Evolutionary conservation across 1,139 yeast genomes (phyloP), one percentile per base, ranked within the genome.

Genomic region (Geotrichum bryndzae): DNA sequence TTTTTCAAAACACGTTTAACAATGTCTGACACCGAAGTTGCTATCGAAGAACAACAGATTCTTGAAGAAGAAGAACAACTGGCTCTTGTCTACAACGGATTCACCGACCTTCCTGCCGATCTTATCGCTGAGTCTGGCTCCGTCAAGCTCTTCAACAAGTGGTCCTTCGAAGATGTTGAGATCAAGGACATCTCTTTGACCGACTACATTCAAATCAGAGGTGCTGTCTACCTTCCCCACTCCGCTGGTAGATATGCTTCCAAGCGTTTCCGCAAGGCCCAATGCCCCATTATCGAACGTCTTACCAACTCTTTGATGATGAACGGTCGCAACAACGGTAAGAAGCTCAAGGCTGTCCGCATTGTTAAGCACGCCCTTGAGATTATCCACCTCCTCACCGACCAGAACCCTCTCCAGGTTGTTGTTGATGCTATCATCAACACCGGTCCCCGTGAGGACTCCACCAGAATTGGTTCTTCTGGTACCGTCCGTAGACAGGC

Each of bases 311-410:
- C 99, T 70, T 86, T 94, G 80, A 95, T 95, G 99, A 95, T 95
- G 99, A 91, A 95, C 88, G 99, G 99, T 85, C 94, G 99, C 87
- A 94, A 94, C 95, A 94, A 95, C 88, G 99, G 99, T 88, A 94
- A 94, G 88, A 94, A 94, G 86, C 90, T 95, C 82, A 92, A 94
- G 90, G 99, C 99, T 76, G 98, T 94, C 75, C 92, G 98, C 88
- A 94, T 94, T 80, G 91, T 94, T 81, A 90, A 94, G 87, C 99
- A 94, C 86, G 94, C 99, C 76, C 84, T 94, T 79, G 99, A 94
- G 82, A 95, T 94, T 85, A 87, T 94, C 81, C 82, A 88, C 87
- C 94, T 94, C 74, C 87, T 95, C 80, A 92, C 99, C 75, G 99
- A 94, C 82, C 95, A 87, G 82, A 94, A 94, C 96, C 99, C 99